Evolutionary conservation across 2,329 filamentous ascomycete genomes (phyloP), one percentile per base, ranked within the genome.

Genomic region (Colletotrichum orbiculare): DNA sequence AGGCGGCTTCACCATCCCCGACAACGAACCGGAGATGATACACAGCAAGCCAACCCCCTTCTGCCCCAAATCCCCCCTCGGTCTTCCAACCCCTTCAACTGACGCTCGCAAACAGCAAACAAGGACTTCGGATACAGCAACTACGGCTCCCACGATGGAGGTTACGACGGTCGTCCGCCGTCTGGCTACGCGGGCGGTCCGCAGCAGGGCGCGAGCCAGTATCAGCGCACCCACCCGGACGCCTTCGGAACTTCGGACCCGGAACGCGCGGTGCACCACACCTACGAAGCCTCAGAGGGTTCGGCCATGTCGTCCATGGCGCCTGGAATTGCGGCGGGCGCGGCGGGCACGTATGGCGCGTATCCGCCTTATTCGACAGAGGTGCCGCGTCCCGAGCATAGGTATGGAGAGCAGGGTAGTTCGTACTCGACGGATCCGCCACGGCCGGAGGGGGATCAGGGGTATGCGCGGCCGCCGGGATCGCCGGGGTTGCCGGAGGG

Each of bases 401-500:
- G 41, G 15, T 69, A 69, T 17, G 62, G 62, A 0, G 61, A 67
- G 11, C 38, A 45, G 35, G 13, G 34, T 13, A 38, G 34, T 10
- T 35, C 34, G 1, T 52, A 45, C 5, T 47, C 45, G 12, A 34
- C 43, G 8, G 34, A 48, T 33, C 34, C 46, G 17, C 41, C 54
- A 5, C 38, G 17, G 25, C 47, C 60, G 1, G 43, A 53, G 46
- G 69, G 70, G 33, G 69, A 71, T 37, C 9, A 71, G 67, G 42
- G 61, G 60, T 15, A 73, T 69, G 42, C 39, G 13, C 54, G 64
- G 7, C 67, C 71, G 6, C 60, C 39, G 2, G 25, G 25, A 25
- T 48, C 35, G 54, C 80, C 85, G 47, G 76, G 81, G 39, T 75
- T 87, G 55, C 78, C 86, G 33, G 68, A 79, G 50, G 86, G 85